Conservation (phyloP, 805 yeast species). For the Candida tallmaniae region DNA sequence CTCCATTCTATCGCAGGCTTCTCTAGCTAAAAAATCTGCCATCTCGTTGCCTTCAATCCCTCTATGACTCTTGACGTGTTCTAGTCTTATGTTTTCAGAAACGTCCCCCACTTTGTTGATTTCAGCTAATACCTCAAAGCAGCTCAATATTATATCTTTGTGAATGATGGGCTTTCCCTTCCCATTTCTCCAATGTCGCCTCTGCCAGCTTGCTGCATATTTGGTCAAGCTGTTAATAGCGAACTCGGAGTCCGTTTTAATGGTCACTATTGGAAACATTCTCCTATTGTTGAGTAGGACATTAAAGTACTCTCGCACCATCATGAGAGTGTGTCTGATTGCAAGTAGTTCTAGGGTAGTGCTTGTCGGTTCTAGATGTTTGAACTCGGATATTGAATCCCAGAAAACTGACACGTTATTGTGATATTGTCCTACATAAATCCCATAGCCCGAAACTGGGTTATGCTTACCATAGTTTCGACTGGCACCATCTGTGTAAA, state of each 20-base stretch:
- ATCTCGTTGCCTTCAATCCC: conserved; percentile 67
- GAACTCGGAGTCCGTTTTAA: conserved; percentile 72
- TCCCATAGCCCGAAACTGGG: conserved; percentile 60
- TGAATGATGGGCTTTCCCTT: conserved; percentile 47
- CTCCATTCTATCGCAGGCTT: conserved; percentile 40
- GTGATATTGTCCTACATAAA: conserved; percentile 46
- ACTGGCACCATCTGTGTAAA: conserved; percentile 81
- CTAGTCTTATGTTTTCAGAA: conserved; percentile 23
- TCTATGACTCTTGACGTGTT: conserved; percentile 70
- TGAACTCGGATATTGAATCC: neutral
- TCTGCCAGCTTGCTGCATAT: conserved; percentile 56
- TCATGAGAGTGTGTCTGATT: conserved; percentile 47
- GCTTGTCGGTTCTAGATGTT: conserved; percentile 52
- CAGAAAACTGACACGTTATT: conserved; percentile 39
- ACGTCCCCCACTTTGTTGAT: conserved; percentile 19
- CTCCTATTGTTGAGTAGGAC: neutral
- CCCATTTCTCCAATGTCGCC: conserved; percentile 48
- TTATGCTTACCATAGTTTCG: conserved; percentile 49
- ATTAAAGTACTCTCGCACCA: conserved; percentile 3
- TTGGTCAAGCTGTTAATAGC: conserved; percentile 49
- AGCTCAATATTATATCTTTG: conserved; percentile 43
- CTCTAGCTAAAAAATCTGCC: conserved; percentile 72
- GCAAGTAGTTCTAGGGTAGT: conserved; percentile 80
- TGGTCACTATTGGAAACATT: conserved; percentile 16
- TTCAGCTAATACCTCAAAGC: conserved; percentile 13